Percentiles rank a stretch among this genome's conserved stretches.
Conservation (phyloP, 1,139 yeast genomes). For the Yamadazyma sp. region DNA sequence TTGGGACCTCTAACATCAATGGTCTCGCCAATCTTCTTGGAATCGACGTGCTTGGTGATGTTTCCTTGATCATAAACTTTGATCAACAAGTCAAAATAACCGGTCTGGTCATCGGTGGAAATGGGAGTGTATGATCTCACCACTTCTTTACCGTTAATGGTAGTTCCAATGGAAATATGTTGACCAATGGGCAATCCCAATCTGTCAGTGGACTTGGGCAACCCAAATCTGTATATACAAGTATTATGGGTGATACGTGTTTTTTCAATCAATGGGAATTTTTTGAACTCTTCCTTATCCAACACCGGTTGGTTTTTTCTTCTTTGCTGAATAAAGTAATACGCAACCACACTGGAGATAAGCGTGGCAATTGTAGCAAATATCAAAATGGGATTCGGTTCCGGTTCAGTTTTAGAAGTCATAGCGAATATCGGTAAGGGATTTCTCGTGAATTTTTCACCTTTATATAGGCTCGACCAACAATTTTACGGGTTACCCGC, state of each 20-base stretch:
- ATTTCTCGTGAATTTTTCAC: conserved; percentile 1
- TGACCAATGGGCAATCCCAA: conserved; percentile 96
- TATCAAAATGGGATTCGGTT: conserved; percentile 38
- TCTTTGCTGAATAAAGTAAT: conserved; percentile 35
- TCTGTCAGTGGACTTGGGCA: conserved; percentile 72
- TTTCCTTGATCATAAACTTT: conserved; percentile 93
- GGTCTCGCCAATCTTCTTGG: conserved; percentile 51
- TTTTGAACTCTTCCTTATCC: conserved; percentile 65
- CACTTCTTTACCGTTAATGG: conserved; percentile 68
- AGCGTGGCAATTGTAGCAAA: conserved; percentile 46
- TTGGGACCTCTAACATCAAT: conserved; percentile 79
- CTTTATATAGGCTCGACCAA: not conserved
- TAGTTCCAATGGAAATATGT: conserved; percentile 78
- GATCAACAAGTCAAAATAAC: conserved; percentile 85
- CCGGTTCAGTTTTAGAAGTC: conserved; percentile 9
- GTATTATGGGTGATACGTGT: conserved; percentile 79
- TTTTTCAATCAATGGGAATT: conserved; percentile 83
- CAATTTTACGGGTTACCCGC: conserved; percentile 4
- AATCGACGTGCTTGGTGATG: conserved; percentile 74
- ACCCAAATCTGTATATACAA: conserved; percentile 80
- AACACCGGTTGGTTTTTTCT: conserved; percentile 53
- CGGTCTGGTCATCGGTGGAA: conserved; percentile 79
- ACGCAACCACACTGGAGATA: conserved; percentile 36
- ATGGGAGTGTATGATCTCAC: conserved; percentile 94
- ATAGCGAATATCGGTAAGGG: not conserved